Base-by-base conservation (phyloP, 192 early-diverging fungal genomes). In the Diversispora eburnea region DNA sequence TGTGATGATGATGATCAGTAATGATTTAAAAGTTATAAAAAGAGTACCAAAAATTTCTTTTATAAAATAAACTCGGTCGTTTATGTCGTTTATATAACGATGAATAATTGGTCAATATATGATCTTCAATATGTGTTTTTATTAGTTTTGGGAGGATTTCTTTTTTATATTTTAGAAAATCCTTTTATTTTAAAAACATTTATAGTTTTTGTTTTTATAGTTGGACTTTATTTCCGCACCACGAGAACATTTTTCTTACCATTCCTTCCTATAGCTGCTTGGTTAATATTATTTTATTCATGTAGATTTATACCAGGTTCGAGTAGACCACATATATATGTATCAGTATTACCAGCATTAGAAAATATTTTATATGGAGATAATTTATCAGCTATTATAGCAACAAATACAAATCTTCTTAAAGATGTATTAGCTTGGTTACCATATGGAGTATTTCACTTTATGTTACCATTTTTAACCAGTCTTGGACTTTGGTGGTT, bases 391-490 rank as follows among this genome's bases (percentile, higher is more conserved):
- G 85, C 87, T 56, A 75, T 90, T n/a, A 84, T 88, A 48, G 82
- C 85, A 1, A 74, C 75, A 25, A 77, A 83, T 33, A 83, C 87
- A 0, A 82, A 84, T 1, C 63, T 82, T n/a, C 48, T 84, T 8
- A 75, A 83, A 43, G 91, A 92, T 78, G 64, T 91, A 4, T 70
- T 90, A 25, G 86, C 88, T 3, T 92, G 90, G 84, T 60, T 92
- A 42, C 90, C 88, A 8, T 91, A 92, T 71, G 91, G 91, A n/a
- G 79, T 92, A n/a, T 60, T 89, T 15, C 90, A 92, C 66, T 92
- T 87, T 77, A 78, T 85, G 3, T 82, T 88, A n/a, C 90, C 89
- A 9, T 83, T 87, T 51, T 65, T 89, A 43, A 84, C 89, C 46
- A 81, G 80, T 1, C 43, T 81, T 2, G 42, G 80, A 22, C 72